Evolutionary conservation across 805 yeast genomes (phyloP).

Genomic region (Deakozyma indianensis): DNA sequence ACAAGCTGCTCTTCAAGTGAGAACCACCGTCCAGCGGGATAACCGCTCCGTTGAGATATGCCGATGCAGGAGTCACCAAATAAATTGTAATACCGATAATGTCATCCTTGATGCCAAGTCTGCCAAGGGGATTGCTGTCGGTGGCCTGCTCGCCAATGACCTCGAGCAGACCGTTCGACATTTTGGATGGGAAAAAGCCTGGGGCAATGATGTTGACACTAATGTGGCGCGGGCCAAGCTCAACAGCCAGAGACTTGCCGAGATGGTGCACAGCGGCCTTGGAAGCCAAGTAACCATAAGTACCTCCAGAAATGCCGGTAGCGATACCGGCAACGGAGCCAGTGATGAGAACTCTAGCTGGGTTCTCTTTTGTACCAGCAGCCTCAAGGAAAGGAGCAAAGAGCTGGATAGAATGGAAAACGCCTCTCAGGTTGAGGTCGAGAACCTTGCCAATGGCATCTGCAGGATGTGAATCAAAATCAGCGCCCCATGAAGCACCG

Average conservation of each 20-base stretch:
- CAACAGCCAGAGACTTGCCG: constrained; percentile 47
- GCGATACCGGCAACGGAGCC: constrained; percentile 50
- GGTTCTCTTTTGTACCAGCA: constrained; percentile 40
- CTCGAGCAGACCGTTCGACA: constrained; percentile 52
- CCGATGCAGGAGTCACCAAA: constrained; percentile 40
- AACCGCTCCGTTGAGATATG: constrained; percentile 52
- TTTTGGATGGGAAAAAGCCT: constrained; percentile 63
- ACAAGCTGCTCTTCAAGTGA: constrained; percentile 23
- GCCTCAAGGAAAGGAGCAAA: constrained; percentile 43
- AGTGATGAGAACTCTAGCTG: constrained; percentile 50
- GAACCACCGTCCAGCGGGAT: constrained; percentile 63
- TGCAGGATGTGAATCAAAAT: constrained; percentile 44
- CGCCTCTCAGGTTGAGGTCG: constrained; percentile 51
- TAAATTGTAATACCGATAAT: constrained; percentile 40
- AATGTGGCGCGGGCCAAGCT: constrained; percentile 51
- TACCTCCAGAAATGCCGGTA: constrained; percentile 31
- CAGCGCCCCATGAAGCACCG: constrained; percentile 70
- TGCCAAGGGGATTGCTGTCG: constrained; percentile 40
- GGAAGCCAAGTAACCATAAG: constrained; percentile 60
- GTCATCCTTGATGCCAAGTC: constrained; percentile 51
- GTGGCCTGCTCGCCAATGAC: constrained; percentile 38
- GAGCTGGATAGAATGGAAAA: constrained; percentile 49
- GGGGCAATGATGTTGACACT: constrained; percentile 63
- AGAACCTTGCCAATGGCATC: constrained; percentile 48
- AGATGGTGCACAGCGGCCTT: constrained; percentile 64